A percentile compares a stretch with the other conserved stretches of the same genome.
Evolutionary conservation across 192 early-diverging fungal genomes (phyloP).

Genomic region (Backusella psychrophila): DNA sequence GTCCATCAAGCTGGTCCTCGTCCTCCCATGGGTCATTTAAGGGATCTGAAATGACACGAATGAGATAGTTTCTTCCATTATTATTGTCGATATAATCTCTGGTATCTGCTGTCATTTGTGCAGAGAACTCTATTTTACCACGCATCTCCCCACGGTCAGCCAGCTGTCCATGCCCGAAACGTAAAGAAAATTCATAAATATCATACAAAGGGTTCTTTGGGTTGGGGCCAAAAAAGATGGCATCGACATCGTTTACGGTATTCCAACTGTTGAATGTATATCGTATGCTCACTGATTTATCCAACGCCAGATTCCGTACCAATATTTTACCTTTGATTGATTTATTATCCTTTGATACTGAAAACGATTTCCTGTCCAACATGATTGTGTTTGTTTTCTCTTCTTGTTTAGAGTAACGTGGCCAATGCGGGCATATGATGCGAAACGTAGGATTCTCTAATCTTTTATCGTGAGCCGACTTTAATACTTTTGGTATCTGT

Average conservation of each 20-base stretch:
- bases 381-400: not conserved
- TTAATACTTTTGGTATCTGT: slow-evolving; percentile 49
- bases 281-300: slow-evolving; percentile 78
- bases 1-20: not conserved
- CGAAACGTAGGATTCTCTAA: slow-evolving; percentile 6
- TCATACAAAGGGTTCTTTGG: slow-evolving; percentile 47
- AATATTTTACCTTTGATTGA: slow-evolving; percentile 58
- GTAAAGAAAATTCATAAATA: slow-evolving; percentile 58
- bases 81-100: slow-evolving; percentile 91
- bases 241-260: slow-evolving; percentile 59
- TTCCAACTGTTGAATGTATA: slow-evolving; percentile 85
- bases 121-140: slow-evolving; percentile 57
- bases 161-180: slow-evolving; percentile 5
- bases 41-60: slow-evolving; percentile 25
- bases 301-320: slow-evolving; percentile 83
- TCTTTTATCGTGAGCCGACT: slow-evolving; percentile 3
- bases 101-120: slow-evolving; percentile 65
- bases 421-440: slow-evolving; percentile 7
- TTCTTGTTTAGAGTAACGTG: not conserved
- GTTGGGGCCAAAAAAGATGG: slow-evolving; percentile 54
- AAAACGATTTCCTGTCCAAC: slow-evolving; percentile 2
- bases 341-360: slow-evolving; percentile 35
- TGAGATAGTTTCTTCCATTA: slow-evolving; percentile 73
- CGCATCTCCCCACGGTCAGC: slow-evolving; percentile 16
- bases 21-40: not conserved